phyloP scores from a whole-genome alignment of 306 rosid species.

The Medicago ruthenica region DNA sequence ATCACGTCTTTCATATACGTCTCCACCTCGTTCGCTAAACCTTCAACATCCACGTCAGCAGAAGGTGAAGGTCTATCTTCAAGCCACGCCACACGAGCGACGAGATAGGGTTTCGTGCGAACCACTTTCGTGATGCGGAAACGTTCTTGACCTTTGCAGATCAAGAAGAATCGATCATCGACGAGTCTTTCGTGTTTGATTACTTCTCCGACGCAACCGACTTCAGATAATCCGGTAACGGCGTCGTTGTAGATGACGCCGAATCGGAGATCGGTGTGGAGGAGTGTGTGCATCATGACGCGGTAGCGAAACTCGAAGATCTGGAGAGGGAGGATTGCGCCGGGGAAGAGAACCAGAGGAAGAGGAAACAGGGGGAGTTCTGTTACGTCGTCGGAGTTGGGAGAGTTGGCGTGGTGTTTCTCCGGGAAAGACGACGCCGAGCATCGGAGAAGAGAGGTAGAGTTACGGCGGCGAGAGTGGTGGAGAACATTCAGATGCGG shows the following conservation, averaged over 20 bases:
- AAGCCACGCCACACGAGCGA: constrained; percentile 87
- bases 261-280: constrained; percentile 96
- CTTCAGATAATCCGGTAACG: constrained; percentile 78
- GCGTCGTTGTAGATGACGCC: constrained; percentile 88
- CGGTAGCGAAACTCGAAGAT: constrained; percentile 99
- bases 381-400: constrained; percentile 76
- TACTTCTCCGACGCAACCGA: constrained; percentile 96
- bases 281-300: constrained; percentile 98
- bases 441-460: constrained; percentile 62
- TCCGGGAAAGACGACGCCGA: constrained; percentile 89
- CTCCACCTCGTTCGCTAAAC: constrained; percentile 83
- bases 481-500: constrained; percentile 38
- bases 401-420: constrained; percentile 73
- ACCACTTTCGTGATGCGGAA: constrained; percentile 75
- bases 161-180: constrained; percentile 91
- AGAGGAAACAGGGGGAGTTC: constrained; percentile 95
- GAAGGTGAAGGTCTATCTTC: constrained; percentile 90
- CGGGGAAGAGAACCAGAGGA: constrained; percentile 92
- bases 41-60: constrained; percentile 68
- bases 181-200: constrained; percentile 97
- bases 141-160: constrained; percentile 97
- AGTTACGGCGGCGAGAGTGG: constrained; percentile 39
- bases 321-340: constrained; percentile 92
- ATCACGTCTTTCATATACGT: constrained; percentile 91
- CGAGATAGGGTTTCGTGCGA: constrained; percentile 89